These are phyloP conservation scores for Paraphaeosphaeria sporulosa DNA, from an alignment of 2,329 filamentous ascomycete species.

Conservation along the genomic window DNA sequence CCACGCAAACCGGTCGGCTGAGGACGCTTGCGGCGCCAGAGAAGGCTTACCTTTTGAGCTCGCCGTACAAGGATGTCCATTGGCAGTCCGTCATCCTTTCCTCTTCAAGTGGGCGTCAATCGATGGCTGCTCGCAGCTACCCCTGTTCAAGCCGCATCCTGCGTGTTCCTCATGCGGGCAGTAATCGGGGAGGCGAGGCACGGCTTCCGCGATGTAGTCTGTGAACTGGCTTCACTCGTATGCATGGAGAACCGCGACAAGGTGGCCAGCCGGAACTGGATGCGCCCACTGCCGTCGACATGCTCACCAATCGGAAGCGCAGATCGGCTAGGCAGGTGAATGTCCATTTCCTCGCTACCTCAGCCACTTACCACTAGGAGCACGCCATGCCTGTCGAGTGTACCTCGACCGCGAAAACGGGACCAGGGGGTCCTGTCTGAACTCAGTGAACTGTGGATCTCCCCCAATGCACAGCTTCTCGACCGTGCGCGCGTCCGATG, in stretches of 20 bases:
- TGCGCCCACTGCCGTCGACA: constrained; percentile 29
- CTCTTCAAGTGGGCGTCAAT: constrained; percentile 24
- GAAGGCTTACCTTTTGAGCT: constrained; percentile 20
- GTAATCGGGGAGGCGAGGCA: constrained; percentile 22
- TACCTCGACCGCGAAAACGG: constrained; percentile 33
- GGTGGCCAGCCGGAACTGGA: constrained; percentile 24
- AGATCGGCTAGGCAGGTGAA: constrained; percentile 33
- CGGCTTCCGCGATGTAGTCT: constrained; percentile 8
- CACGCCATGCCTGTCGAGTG: constrained; percentile 29
- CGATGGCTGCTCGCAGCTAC: constrained; percentile 8
- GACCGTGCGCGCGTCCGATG: constrained; percentile 23
- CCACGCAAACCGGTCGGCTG: constrained; percentile 24
- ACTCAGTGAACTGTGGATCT: constrained; percentile 21
- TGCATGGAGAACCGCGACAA: constrained; percentile 27
- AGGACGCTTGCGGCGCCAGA: constrained; percentile 33
- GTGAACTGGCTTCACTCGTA: constrained; percentile 15
- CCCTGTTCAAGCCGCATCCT: constrained; percentile 10
- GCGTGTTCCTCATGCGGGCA: constrained; percentile 6
- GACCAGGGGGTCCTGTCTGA: constrained; percentile 43
- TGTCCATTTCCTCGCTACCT: constrained; percentile 31
- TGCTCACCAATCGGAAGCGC: constrained; percentile 44
- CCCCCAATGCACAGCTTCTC: constrained; percentile 30
- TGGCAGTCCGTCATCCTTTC: constrained; percentile 30
- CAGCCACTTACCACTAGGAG: constrained; percentile 38
- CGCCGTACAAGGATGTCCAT: constrained; percentile 28